These are phyloP conservation scores for Phellopilus nigrolimitatus DNA, from an alignment of 1,284 basidiomycete genomes.

Conservation along the genomic window DNA sequence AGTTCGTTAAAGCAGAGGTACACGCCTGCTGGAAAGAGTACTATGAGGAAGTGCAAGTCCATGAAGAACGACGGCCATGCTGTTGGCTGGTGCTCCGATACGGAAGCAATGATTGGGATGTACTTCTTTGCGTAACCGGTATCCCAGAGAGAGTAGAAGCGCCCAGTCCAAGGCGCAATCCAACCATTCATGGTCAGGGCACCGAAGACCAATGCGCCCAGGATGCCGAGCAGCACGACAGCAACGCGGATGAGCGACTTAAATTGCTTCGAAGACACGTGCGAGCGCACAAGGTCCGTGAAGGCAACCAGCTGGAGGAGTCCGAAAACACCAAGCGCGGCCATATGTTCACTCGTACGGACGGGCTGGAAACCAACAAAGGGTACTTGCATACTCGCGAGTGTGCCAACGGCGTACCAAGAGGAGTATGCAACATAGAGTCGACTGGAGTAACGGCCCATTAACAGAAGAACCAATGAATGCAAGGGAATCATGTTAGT, in stretches of 20 bases:
- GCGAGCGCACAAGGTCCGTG: constrained; percentile 82
- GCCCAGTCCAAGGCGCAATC: constrained; percentile 98
- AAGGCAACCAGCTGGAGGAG: constrained; percentile 96
- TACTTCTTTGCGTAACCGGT: constrained; percentile 99
- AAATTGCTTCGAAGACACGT: constrained; percentile 94
- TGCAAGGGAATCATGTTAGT: constrained; percentile 99
- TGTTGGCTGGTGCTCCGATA: constrained; percentile 99
- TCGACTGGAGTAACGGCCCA: constrained; percentile 94
- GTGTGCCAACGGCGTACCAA: constrained; percentile 97
- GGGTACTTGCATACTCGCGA: constrained; percentile 98
- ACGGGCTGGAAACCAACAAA: constrained; percentile 99
- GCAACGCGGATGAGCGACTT: constrained; percentile 70
- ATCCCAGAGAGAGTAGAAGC: constrained; percentile 99
- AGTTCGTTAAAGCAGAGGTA: constrained; percentile 91
- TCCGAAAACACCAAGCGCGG: constrained; percentile 94
- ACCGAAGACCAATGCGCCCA: constrained; percentile 70
- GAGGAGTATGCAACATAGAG: constrained; percentile 95
- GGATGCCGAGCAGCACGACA: constrained; percentile 67
- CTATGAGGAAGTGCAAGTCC: constrained; percentile 97
- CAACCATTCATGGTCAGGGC: constrained; percentile 89
- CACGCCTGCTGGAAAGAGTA: constrained; percentile 96
- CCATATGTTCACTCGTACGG: constrained; percentile 98
- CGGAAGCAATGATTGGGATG: constrained; percentile 98
- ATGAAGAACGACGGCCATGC: constrained; percentile 99
- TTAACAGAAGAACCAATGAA: constrained; percentile 86